phyloP scores from a whole-genome alignment of 129 eudicot species.

The Artemisia tridentata region DNA sequence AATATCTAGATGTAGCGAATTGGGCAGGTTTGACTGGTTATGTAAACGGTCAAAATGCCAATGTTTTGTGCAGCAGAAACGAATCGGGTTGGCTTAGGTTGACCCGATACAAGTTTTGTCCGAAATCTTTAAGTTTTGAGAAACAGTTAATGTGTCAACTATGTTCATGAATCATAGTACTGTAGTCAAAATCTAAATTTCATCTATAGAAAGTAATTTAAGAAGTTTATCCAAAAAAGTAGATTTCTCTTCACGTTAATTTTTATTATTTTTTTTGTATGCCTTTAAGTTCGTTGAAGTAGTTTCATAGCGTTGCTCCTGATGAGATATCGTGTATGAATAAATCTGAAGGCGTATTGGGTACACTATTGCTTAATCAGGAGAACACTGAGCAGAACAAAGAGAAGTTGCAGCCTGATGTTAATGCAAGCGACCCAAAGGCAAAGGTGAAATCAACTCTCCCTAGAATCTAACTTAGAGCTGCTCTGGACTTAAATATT shows the following conservation, averaged over 20 bases:
- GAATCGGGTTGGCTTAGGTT: too few species aligned
- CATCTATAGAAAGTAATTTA: too few species aligned
- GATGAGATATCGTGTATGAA: slow-evolving; percentile 53
- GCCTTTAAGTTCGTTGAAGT: too few species aligned
- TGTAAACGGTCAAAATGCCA: too few species aligned
- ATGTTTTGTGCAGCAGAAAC: too few species aligned
- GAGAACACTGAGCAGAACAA: slow-evolving; percentile 31
- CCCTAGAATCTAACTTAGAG: neutral
- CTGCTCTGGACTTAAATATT: neutral
- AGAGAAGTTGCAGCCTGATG: slow-evolving; percentile 24
- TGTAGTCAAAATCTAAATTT: neutral
- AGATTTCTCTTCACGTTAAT: too few species aligned
- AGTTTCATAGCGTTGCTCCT: slow-evolving; percentile 38
- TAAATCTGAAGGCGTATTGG: slow-evolving; percentile 36
- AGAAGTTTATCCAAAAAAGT: too few species aligned
- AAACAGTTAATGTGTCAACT: neutral
- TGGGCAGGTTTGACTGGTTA: too few species aligned
- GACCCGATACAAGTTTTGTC: too few species aligned
- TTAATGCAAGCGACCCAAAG: slow-evolving; percentile 18
- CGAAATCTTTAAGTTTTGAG: neutral
- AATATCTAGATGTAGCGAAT: too few species aligned
- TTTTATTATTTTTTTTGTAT: too few species aligned
- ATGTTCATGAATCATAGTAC: neutral
- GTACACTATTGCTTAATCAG: slow-evolving; percentile 8
- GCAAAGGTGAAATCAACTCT: slow-evolving; percentile 30